Evolutionary conservation across 225 moss, liverwort and hornwort species (phyloP).

Genomic region (Straminergon stramineum): DNA sequence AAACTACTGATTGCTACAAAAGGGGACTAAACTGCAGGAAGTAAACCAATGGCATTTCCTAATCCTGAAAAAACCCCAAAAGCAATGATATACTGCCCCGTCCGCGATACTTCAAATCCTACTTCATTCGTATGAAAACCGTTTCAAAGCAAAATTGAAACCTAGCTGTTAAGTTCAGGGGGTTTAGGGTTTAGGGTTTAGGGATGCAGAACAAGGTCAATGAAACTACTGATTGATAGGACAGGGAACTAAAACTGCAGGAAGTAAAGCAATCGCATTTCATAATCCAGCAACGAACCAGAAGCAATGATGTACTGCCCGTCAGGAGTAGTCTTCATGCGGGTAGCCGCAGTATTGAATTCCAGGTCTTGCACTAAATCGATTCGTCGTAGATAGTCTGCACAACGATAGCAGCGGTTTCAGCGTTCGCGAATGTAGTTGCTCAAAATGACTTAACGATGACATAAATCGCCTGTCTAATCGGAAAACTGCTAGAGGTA

Average conservation of each 20-base stretch:
- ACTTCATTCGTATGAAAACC: not conserved
- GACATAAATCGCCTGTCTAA: not conserved
- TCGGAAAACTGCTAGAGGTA: not conserved
- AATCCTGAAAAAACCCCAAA: constrained; percentile 21
- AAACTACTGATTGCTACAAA: not conserved
- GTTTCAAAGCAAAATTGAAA: not conserved
- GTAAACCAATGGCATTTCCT: not conserved
- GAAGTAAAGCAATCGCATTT: not conserved
- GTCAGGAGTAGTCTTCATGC: constrained; percentile 79
- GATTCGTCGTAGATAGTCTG: constrained; percentile 70
- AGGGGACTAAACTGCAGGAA: not conserved
- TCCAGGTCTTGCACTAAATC: constrained; percentile 84
- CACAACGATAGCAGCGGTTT: not conserved
- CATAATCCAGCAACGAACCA: constrained; percentile 14
- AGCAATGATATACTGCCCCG: constrained; percentile 57
- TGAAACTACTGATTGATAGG: not conserved
- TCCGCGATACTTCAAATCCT: constrained; percentile 52
- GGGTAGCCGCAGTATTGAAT: constrained; percentile 82
- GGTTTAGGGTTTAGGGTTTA: not conserved
- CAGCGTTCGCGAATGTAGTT: not conserved
- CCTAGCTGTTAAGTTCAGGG: not conserved
- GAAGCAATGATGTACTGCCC: constrained; percentile 86
- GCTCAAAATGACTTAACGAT: not conserved
- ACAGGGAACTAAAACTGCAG: not conserved
- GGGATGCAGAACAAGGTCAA: not conserved